Percentiles rank a stretch among this genome's conserved stretches.
phyloP scores from a whole-genome alignment of 768 basidiomycete genomes.

The Kwoniella heveanensis region DNA sequence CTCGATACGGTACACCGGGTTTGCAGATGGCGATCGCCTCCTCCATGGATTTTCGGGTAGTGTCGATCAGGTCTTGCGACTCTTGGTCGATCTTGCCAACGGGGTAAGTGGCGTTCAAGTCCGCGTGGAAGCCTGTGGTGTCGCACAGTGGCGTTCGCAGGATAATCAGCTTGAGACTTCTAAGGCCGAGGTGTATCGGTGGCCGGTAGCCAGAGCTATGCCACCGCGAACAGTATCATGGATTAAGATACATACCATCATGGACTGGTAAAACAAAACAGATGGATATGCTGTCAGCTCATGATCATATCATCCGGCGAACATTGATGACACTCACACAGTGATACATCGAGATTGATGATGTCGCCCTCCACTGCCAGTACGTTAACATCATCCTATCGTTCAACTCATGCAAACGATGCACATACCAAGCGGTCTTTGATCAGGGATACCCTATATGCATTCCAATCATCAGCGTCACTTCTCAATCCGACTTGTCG shows the following conservation, averaged over 20 bases:
- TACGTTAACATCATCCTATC: no score
- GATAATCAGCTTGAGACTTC: no score
- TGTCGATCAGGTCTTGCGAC: constrained; percentile 75
- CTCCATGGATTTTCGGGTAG: constrained; percentile 79
- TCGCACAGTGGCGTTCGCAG: no score
- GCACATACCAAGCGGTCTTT: constrained; percentile 53
- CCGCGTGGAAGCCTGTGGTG: constrained; percentile 80
- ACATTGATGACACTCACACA: no score
- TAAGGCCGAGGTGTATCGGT: no score
- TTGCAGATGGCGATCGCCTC: constrained; percentile 90
- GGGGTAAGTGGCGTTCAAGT: constrained; percentile 90
- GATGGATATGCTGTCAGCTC: not conserved
- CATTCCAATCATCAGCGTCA: not conserved
- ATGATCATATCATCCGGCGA: no score
- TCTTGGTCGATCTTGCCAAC: constrained; percentile 66
- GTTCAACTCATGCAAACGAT: no score
- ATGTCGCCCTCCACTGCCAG: constrained; percentile 99
- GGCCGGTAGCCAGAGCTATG: no score
- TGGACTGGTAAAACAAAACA: constrained; percentile 35
- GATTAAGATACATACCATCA: constrained; percentile 36
- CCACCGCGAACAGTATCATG: no score
- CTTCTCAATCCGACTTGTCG: no score
- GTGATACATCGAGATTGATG: constrained; percentile 72
- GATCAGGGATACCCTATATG: constrained; percentile 77
- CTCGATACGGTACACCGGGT: constrained; percentile 73